A percentile compares a stretch with the other conserved stretches of the same genome.
Evolutionary conservation across 2,329 filamentous ascomycete species (phyloP).

Genomic region (Trichophyton equinum): DNA sequence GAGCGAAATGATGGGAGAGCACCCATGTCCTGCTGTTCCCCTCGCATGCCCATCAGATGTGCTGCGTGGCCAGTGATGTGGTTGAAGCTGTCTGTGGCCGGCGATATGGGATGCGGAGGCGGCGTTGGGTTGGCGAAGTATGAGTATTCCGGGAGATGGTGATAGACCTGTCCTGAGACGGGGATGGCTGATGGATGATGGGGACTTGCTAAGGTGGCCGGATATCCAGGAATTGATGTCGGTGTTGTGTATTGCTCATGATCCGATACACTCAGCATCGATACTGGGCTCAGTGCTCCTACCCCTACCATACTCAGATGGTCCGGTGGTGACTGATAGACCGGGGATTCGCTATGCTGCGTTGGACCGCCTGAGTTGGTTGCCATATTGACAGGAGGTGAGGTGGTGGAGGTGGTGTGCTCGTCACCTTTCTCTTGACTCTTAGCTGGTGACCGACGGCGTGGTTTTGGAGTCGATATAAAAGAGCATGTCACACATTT

Average conservation of each 20-base stretch:
- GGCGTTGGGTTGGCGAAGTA: neutral
- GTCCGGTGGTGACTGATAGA: neutral
- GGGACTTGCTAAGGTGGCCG: neutral
- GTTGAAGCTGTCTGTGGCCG: neutral
- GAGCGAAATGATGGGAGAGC: constrained; percentile 38
- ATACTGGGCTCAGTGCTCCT: neutral
- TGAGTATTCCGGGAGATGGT: neutral
- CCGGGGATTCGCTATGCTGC: neutral
- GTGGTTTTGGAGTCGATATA: neutral
- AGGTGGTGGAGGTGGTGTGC: neutral
- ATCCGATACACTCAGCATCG: constrained; percentile 2
- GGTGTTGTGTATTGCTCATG: neutral
- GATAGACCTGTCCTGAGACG: neutral
- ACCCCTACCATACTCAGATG: neutral
- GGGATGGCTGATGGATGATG: neutral
- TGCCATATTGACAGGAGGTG: neutral
- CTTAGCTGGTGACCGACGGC: neutral
- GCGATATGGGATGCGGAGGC: neutral
- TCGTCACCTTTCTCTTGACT: neutral
- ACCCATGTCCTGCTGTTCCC: constrained; percentile 26
- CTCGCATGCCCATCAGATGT: neutral
- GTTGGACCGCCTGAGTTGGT: neutral
- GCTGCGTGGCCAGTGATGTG: neutral
- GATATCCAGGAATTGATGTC: neutral
- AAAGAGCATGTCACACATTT: neutral